phyloP scores from a whole-genome alignment of 768 basidiomycete species.

The Psilocybe sp. region DNA sequence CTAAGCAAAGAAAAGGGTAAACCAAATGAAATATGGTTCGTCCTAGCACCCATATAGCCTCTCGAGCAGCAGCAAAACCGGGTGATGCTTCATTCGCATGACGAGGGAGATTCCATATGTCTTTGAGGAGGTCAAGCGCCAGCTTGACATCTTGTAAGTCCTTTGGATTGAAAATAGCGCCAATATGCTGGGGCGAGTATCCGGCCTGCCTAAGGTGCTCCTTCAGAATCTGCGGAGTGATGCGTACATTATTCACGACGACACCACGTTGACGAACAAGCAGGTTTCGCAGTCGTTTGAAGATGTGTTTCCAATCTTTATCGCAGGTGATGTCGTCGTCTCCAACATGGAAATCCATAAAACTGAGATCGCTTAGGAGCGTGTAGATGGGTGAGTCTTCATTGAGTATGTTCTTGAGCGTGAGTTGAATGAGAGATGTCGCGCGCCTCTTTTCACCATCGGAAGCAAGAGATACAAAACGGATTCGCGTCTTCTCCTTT shows the following conservation, averaged over 20 bases:
- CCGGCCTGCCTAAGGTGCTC: constrained; percentile 14
- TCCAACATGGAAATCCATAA: constrained; percentile 24
- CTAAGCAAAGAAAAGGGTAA: constrained; percentile 23
- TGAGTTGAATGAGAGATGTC: constrained; percentile 14
- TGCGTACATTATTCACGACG: constrained; percentile 12
- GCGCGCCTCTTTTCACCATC: constrained; percentile 23
- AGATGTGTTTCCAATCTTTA: constrained; percentile 30
- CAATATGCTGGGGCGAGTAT: constrained; percentile 16
- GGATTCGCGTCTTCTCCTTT: constrained; percentile 10
- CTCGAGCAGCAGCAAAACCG: constrained; percentile 7
- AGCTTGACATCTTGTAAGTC: constrained; percentile 23
- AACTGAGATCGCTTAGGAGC: constrained; percentile 12
- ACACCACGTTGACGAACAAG: constrained; percentile 21
- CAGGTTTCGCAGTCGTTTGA: constrained; percentile 22
- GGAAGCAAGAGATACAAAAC: constrained; percentile 18
- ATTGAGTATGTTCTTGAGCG: constrained; percentile 11
- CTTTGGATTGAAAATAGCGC: constrained; percentile 17
- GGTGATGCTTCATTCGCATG: neutral
- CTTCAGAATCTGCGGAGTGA: constrained; percentile 18
- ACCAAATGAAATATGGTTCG: constrained; percentile 18
- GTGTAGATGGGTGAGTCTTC: constrained; percentile 16
- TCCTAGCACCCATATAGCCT: constrained; percentile 14
- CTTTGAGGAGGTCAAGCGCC: constrained; percentile 19
- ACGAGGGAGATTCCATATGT: constrained; percentile 17
- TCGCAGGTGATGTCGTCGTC: constrained; percentile 27